Conservation (phyloP, 768 basidiomycete species). For the Tylopilus intermedius region DNA sequence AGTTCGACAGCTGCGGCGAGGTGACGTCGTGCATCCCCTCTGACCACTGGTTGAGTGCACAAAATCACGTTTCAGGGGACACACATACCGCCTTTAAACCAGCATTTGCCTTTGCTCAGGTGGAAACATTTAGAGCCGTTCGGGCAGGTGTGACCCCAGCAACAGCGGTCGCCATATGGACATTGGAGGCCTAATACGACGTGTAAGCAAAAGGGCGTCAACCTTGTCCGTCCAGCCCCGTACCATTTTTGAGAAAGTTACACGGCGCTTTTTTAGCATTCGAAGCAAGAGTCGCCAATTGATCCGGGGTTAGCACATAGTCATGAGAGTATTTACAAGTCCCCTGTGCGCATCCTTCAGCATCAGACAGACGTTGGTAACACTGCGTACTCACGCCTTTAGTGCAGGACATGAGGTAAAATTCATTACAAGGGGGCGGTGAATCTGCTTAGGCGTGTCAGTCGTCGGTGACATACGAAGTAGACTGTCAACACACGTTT, state of each 20-base stretch:
- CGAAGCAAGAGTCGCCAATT: constrained; percentile 62
- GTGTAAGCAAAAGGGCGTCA: constrained; percentile 2
- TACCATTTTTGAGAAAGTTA: constrained; percentile 78
- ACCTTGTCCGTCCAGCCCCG: constrained; percentile 3
- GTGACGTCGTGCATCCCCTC: constrained; percentile 39
- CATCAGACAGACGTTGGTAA: constrained; percentile 12
- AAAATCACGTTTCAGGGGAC: neutral
- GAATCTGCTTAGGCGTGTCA: constrained; percentile 45
- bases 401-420: constrained; percentile 77
- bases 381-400: constrained; percentile 52
- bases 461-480: neutral
- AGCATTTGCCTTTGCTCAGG: constrained; percentile 75
- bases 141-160: constrained; percentile 82
- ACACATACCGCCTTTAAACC: constrained; percentile 71
- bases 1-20: constrained; percentile 13
- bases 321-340: constrained; percentile 84
- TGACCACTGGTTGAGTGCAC: constrained; percentile 14
- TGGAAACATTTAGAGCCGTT: constrained; percentile 68
- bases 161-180: constrained; percentile 71
- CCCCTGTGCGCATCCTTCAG: constrained; percentile 33
- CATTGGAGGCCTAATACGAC: constrained; percentile 53
- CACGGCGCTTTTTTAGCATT: constrained; percentile 85
- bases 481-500: constrained; percentile 51
- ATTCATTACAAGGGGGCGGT: constrained; percentile 82
- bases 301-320: constrained; percentile 65